Percentiles rank a stretch among this genome's conserved stretches.
phyloP scores from a whole-genome alignment of 2,329 filamentous ascomycete genomes.

The Scedosporium boydii region DNA sequence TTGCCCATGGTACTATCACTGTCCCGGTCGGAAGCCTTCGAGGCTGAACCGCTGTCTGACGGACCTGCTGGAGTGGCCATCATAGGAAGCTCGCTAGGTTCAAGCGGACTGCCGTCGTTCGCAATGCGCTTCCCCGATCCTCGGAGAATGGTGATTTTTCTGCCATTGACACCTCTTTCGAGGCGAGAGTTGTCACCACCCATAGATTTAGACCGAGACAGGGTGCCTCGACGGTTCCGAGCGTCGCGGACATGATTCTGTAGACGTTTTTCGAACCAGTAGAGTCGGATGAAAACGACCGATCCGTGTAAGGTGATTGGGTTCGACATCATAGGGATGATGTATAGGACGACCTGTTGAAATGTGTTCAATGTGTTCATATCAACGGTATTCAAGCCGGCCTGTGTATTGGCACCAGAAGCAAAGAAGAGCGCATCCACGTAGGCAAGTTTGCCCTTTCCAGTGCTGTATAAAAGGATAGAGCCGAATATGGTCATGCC shows the following conservation, averaged over 20 bases:
- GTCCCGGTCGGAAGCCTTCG: slow-evolving; percentile 3
- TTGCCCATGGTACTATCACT: slow-evolving; percentile 4
- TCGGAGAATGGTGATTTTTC: slow-evolving; percentile 58
- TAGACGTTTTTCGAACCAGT: slow-evolving; percentile 98
- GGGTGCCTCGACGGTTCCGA: slow-evolving; percentile 51
- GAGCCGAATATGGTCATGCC: slow-evolving; percentile 64
- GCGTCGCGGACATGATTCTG: slow-evolving; percentile 72
- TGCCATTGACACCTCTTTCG: slow-evolving; percentile 55
- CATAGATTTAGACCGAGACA: slow-evolving; percentile 51
- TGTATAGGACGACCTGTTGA: slow-evolving; percentile 63
- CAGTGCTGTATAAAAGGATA: slow-evolving; percentile 59
- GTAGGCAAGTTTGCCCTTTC: slow-evolving; percentile 54
- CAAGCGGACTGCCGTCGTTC: slow-evolving; percentile 40
- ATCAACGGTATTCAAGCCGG: slow-evolving; percentile 76
- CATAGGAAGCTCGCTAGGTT: neutral
- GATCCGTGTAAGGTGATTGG: slow-evolving; percentile 77
- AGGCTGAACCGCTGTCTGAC: slow-evolving; percentile 1
- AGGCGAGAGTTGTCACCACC: slow-evolving; percentile 31
- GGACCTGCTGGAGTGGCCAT: neutral
- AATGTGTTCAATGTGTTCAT: slow-evolving; percentile 59
- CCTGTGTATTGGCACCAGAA: slow-evolving; percentile 81
- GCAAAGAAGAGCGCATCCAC: slow-evolving; percentile 86
- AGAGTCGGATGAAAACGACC: slow-evolving; percentile 85
- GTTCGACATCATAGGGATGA: slow-evolving; percentile 65
- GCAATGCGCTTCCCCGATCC: slow-evolving; percentile 46